Evolutionary conservation across 2,329 filamentous ascomycete genomes (phyloP), one percentile per base, ranked within the genome.

Genomic region (Ceratocystis ficicola): DNA sequence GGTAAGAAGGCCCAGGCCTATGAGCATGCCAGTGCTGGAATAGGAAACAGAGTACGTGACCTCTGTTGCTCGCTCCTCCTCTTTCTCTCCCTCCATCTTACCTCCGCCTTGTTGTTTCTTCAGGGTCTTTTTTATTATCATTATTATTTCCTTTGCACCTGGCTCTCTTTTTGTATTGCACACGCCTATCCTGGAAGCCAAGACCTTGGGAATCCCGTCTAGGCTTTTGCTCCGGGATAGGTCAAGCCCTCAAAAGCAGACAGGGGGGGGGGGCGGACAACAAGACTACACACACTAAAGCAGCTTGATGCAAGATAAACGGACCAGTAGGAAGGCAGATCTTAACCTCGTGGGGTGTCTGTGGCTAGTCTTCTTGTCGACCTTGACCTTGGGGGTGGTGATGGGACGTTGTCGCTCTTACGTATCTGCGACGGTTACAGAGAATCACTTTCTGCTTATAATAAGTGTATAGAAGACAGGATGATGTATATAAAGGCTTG

Each of bases 401-500:
- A 59, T 59, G 28, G 28, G 55, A 36, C 17, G 5, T 36, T n/a
- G 7, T 36, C 7, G 55, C 17, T 59, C 3, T n/a, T 59, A 36
- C 30, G 22, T n/a, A 41, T 25, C 20, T 41, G 59, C 12, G 44
- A 22, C 22, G 2, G 30, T 44, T 2, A 6, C 52, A 36, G 48
- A 12, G 3, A 59, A 59, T 59, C 28, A 59, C 10, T 59, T 59
- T 15, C 55, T 59, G 28, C 28, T 59, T 59, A 30, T 2, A 59
- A 28, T 36, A 59, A 59, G 55, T 32, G 20, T 2, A 59, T n/a
- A n/a, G 52, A 64, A 64, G 32, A 30, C 44, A 63, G 44, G 28
- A 48, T 63, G 62, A 15, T 55, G 62, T 55, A 50, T 44, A 25
- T 63, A 65, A 48, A 69, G 62, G 52, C 50, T 64, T 60, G 65